phyloP scores from a whole-genome alignment of 306 rosid genomes.

The Cucurbita ficifolia region DNA sequence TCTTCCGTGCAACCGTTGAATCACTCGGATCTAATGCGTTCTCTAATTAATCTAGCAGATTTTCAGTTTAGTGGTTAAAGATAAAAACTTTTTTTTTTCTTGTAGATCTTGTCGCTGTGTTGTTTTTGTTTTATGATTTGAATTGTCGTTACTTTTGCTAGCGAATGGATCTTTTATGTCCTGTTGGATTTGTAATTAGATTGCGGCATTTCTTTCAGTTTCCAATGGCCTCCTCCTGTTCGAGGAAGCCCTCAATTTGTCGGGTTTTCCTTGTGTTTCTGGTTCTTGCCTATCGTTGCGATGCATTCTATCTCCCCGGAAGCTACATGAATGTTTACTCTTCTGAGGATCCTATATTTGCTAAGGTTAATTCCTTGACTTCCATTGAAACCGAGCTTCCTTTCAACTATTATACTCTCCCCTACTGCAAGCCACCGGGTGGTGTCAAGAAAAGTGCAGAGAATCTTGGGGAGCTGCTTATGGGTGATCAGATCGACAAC shows the following conservation, averaged over 20 bases:
- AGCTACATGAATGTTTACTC: conserved; percentile 86
- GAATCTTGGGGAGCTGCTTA: conserved; percentile 85
- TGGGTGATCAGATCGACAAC: conserved; percentile 89
- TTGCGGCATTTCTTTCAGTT: background rate
- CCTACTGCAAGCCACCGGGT: conserved; percentile 46
- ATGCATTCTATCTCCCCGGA: conserved; percentile 84
- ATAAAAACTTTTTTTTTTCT: background rate
- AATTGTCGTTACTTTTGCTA: background rate
- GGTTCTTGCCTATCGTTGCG: conserved; percentile 16
- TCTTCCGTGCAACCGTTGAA: background rate
- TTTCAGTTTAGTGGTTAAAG: background rate
- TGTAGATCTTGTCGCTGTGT: background rate
- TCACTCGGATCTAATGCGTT: background rate
- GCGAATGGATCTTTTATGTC: background rate
- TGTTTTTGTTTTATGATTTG: background rate
- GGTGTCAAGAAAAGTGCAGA: conserved; percentile 81
- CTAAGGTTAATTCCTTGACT: conserved; percentile 85
- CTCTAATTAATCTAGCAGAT: background rate
- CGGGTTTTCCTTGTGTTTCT: conserved; percentile 10
- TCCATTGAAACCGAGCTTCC: conserved; percentile 96
- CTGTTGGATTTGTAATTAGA: background rate
- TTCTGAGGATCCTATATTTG: conserved; percentile 30
- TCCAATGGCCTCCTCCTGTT: conserved; percentile 13
- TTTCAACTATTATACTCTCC: conserved; percentile 75
- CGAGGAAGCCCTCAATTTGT: conserved; percentile 10